Evolutionary conservation across 1,139 yeast species (phyloP).

Genomic region (Oligophagozyma castellii): DNA sequence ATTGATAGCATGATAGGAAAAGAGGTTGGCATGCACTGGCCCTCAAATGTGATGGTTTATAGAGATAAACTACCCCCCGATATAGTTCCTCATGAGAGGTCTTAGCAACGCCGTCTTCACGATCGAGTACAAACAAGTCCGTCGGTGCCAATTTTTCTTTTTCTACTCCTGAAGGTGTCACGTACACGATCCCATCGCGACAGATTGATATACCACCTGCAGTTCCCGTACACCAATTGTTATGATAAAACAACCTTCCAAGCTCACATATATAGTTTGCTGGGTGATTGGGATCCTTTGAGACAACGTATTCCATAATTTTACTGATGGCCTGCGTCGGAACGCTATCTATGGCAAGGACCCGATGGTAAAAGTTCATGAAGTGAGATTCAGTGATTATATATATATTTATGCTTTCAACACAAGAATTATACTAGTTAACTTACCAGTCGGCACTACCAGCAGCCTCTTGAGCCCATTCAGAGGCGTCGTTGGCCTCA

Average conservation of each 20-base stretch:
- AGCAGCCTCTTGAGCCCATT: slow-evolving; percentile 63
- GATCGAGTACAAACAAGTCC: slow-evolving; percentile 68
- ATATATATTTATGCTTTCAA: background rate
- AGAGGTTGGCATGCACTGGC: slow-evolving; percentile 91
- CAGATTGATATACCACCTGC: slow-evolving; percentile 89
- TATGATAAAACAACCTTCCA: slow-evolving; percentile 61
- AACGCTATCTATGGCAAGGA: too few relatives aligned
- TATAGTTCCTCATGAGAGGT: slow-evolving; percentile 28
- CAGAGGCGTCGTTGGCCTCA: slow-evolving; percentile 56
- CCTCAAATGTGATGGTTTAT: too few relatives aligned
- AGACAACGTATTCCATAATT: too few relatives aligned
- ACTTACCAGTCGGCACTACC: slow-evolving; percentile 29
- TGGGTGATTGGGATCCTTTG: slow-evolving; percentile 60
- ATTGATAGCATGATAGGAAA: slow-evolving; percentile 60
- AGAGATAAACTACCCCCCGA: slow-evolving; percentile 45
- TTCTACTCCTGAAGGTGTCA: slow-evolving; percentile 94
- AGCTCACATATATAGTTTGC: slow-evolving; percentile 77
- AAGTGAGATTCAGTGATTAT: too few relatives aligned
- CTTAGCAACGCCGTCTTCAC: slow-evolving; percentile 29
- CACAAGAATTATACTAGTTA: too few relatives aligned
- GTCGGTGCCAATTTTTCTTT: slow-evolving; percentile 76
- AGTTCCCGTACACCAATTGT: slow-evolving; percentile 91
- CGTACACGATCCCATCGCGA: slow-evolving; percentile 36
- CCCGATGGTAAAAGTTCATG: too few relatives aligned
- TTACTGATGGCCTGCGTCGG: too few relatives aligned